These are phyloP conservation scores for Didymella glomerata DNA, from an alignment of 2,329 filamentous ascomycete genomes.

Conservation along the genomic window DNA sequence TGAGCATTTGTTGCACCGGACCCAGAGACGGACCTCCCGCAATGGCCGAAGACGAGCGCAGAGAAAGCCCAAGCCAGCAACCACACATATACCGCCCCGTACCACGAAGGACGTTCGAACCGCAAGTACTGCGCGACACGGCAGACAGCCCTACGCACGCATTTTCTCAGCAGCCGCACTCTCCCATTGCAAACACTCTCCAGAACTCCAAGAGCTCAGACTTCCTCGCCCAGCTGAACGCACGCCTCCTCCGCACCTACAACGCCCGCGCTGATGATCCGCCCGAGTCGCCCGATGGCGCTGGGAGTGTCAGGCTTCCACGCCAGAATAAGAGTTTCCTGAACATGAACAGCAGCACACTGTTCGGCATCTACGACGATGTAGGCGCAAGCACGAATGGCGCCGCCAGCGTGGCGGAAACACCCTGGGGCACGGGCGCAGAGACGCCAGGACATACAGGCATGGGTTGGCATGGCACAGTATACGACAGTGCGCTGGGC, in stretches of 20 bases:
- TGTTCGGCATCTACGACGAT: slow-evolving; percentile 84
- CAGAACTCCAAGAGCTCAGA: slow-evolving; percentile 38
- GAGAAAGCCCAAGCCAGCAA: slow-evolving; percentile 6
- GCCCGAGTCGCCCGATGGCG: slow-evolving; percentile 25
- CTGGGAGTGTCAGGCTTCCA: slow-evolving; percentile 40
- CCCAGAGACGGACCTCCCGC: slow-evolving; percentile 3
- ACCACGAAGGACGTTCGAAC: slow-evolving; percentile 48
- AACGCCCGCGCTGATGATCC: slow-evolving; percentile 37
- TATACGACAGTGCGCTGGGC: slow-evolving; percentile 34
- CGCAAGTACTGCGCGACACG: slow-evolving; percentile 27
- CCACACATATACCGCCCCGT: slow-evolving; percentile 51
- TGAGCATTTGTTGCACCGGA: slow-evolving; percentile 7
- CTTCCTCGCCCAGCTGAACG: slow-evolving; percentile 51
- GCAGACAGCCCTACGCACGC: slow-evolving; percentile 40
- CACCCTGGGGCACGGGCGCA: slow-evolving; percentile 81
- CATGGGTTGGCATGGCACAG: slow-evolving; percentile 24
- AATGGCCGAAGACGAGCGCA: slow-evolving; percentile 41
- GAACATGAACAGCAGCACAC: slow-evolving; percentile 87
- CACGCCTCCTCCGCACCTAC: slow-evolving; percentile 44
- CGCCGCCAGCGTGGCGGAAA: slow-evolving; percentile 64
- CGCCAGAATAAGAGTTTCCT: slow-evolving; percentile 77
- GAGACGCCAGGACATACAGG: slow-evolving; percentile 65
- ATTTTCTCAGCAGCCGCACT: slow-evolving; percentile 24
- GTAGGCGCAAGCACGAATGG: slow-evolving; percentile 36
- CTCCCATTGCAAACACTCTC: slow-evolving; percentile 23